phyloP scores from a whole-genome alignment of 495 filamentous ascomycete genomes.

The Neurospora hispaniola region DNA sequence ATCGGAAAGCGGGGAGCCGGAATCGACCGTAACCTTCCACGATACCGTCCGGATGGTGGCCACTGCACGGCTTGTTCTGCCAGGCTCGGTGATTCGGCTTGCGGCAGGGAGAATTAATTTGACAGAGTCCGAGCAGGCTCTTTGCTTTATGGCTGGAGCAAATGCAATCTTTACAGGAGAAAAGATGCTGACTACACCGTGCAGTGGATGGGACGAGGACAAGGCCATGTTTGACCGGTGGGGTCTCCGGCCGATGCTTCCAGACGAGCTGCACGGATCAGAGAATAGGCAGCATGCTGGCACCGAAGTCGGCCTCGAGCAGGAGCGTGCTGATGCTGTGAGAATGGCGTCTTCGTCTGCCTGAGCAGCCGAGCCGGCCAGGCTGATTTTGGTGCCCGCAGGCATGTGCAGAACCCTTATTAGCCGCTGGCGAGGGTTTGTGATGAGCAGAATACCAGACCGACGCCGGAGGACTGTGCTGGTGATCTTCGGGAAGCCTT shows the following conservation, averaged over 20 bases:
- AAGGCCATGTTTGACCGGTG: conserved; percentile 65
- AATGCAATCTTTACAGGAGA: conserved; percentile 87
- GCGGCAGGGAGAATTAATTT: conserved; percentile 71
- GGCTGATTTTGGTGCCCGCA: background rate
- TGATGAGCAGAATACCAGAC: background rate
- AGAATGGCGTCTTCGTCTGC: background rate
- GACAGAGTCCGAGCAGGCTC: conserved; percentile 69
- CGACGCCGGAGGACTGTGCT: background rate
- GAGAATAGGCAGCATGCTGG: background rate
- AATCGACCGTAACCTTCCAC: conserved; percentile 49
- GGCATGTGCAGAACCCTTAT: background rate
- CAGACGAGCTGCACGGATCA: background rate
- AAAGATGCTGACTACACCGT: conserved; percentile 84
- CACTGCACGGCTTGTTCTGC: conserved; percentile 68
- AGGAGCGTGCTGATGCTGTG: background rate
- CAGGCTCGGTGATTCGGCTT: conserved; percentile 67
- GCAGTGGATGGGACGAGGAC: conserved; percentile 82
- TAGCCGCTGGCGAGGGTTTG: background rate
- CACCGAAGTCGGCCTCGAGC: background rate
- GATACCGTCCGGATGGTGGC: conserved; percentile 65
- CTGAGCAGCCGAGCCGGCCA: background rate
- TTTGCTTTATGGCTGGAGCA: conserved; percentile 77
- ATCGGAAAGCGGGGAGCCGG: background rate
- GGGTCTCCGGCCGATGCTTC: conserved; percentile 51
- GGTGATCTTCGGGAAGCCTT: background rate